Evolutionary conservation across 2,329 filamentous ascomycete genomes (phyloP), one percentile per base, ranked within the genome.

Genomic region (Diaporthe sp.): DNA sequence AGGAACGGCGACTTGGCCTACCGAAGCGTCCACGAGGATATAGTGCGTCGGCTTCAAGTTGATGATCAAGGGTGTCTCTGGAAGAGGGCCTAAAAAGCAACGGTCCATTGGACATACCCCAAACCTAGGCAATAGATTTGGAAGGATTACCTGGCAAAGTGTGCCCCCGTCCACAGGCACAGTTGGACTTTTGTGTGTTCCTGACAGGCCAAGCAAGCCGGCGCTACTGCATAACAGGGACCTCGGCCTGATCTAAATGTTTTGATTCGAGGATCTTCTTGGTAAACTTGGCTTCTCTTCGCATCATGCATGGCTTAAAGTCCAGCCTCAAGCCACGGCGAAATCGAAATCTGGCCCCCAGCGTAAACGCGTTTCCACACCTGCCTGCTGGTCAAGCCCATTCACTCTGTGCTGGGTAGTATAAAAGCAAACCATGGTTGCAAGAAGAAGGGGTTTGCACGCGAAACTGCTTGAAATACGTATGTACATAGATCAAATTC

Each of bases 181-280:
- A 31, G 44, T 67, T 37, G 44, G 22, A 68, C 8, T 59, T 58
- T 31, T 42, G 59, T 44, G 62, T 53, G 65, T 68, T 53, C 65
- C 65, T 53, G 62, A 68, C 62, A 68, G 62, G 62, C 62, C 62
- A 68, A 68, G 62, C 44, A 68, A 53, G 31, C 62, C 62, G 34
- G 46, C 62, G 62, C 62, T 68, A 39, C 62, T 39, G 39, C 31
- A 28, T 12, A 25, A 53, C 28, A 68, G 62, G 46, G 19, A 39
- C 62, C 46, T 68, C 46, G 62, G 46, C 62, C 22, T 51, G 62
- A 68, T 68, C 44, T 37, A n/a, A 51, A 39, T 25, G 62, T 51
- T 68, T 37, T 68, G 62, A 68, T 68, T 68, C 44, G 44, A 51
- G 62, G 62, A 53, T 51, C 31, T 51, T 68, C 62, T 68, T 51